Percentiles rank a stretch among this genome's conserved stretches.
phyloP scores from a whole-genome alignment of 192 early-diverging fungal genomes.

The Radiomyces spectabilis region DNA sequence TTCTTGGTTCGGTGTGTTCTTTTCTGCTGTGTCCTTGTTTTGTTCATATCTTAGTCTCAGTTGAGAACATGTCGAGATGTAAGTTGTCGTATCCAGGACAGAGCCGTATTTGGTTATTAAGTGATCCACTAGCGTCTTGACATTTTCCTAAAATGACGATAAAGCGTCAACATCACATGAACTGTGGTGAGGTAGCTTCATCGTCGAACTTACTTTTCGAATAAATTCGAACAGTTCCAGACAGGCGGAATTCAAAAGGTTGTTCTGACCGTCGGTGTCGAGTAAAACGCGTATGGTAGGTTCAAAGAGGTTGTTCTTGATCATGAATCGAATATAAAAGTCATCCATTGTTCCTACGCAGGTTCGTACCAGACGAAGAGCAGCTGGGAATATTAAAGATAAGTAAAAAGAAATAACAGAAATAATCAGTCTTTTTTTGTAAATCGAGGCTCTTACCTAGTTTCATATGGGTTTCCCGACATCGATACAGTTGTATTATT shows the following conservation, averaged over 20 bases:
- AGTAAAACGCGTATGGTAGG: slow-evolving; percentile 56
- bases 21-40: slow-evolving; percentile 25
- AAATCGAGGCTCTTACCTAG: slow-evolving; percentile 41
- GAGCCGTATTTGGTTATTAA: slow-evolving; percentile 53
- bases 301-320: slow-evolving; percentile 67
- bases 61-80: slow-evolving; percentile 53
- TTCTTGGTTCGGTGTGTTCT: background rate
- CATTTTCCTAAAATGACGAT: slow-evolving; percentile 38
- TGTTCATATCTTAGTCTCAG: slow-evolving; percentile 57
- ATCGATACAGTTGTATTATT: slow-evolving; percentile 57
- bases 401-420: slow-evolving; percentile 2
- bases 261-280: slow-evolving; percentile 61
- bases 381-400: slow-evolving; percentile 42
- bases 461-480: slow-evolving; percentile 60
- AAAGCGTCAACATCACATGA: background rate
- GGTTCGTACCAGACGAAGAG: slow-evolving; percentile 69
- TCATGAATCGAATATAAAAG: slow-evolving; percentile 69
- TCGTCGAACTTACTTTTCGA: slow-evolving; percentile 41
- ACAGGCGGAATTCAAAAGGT: slow-evolving; percentile 84
- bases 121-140: slow-evolving; percentile 65
- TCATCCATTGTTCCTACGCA: slow-evolving; percentile 79
- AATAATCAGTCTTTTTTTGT: background rate
- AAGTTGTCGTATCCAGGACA: slow-evolving; percentile 51
- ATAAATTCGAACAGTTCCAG: slow-evolving; percentile 86
- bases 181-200: background rate